Conservation (phyloP, 352 stramenopile genomes). For the Pythium graminicola region DNA sequence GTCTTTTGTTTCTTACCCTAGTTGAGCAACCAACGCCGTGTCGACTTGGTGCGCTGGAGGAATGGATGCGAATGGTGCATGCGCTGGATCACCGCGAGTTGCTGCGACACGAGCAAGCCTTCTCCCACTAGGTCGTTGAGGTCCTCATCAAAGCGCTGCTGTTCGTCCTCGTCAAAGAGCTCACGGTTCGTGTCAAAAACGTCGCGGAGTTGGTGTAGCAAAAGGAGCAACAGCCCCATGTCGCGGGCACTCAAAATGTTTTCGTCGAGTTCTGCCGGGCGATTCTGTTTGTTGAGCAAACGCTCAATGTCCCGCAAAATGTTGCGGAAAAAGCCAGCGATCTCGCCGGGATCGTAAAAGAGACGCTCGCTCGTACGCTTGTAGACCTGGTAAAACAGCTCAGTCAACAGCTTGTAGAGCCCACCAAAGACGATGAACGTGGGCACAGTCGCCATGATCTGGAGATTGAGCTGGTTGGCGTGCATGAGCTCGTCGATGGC, state of each 20-base stretch:
- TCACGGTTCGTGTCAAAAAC: constrained; percentile 64
- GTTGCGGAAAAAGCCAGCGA: constrained; percentile 70
- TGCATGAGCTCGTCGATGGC: constrained; percentile 85
- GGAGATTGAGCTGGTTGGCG: constrained; percentile 81
- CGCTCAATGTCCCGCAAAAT: constrained; percentile 80
- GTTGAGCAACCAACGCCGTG: constrained; percentile 47
- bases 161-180: constrained; percentile 72
- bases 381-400: constrained; percentile 63
- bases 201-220: constrained; percentile 70
- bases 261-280: constrained; percentile 20
- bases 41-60: constrained; percentile 51
- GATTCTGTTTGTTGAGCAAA: constrained; percentile 80
- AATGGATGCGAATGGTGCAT: constrained; percentile 85
- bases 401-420: constrained; percentile 53
- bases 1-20: constrained; percentile 7
- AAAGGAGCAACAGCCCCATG: constrained; percentile 61
- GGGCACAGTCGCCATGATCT: constrained; percentile 78
- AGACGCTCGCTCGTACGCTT: constrained; percentile 70
- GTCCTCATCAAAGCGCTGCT: constrained; percentile 79
- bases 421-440: constrained; percentile 76
- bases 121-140: constrained; percentile 76
- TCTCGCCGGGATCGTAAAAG: constrained; percentile 69
- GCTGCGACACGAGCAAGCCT: constrained; percentile 65
- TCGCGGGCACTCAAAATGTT: constrained; percentile 54
- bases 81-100: constrained; percentile 80